Evolutionary conservation across 306 rosid species (phyloP).

Genomic region (Castanospermum australe): DNA sequence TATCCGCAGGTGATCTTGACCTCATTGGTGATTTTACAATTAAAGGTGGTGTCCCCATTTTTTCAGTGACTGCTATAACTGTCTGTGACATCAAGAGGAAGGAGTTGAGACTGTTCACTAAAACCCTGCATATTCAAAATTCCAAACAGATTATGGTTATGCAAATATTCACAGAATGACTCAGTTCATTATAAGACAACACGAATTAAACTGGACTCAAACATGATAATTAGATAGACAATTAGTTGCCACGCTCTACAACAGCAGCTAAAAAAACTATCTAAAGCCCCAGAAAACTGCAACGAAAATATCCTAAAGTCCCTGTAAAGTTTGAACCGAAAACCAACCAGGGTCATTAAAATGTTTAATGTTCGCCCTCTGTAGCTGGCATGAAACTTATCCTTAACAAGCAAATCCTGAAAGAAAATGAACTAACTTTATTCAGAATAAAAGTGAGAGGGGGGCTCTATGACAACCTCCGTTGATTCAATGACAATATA

Average conservation of each 20-base stretch:
- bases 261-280: neutral
- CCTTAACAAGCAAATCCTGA: conserved; percentile 72
- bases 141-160: neutral
- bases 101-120: conserved; percentile 61
- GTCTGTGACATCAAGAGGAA: conserved; percentile 69
- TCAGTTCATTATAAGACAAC: neutral
- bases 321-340: neutral
- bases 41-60: neutral
- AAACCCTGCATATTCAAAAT: conserved; percentile 41
- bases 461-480: conserved; percentile 57
- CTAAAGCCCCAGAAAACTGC: neutral
- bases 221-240: neutral
- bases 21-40: neutral
- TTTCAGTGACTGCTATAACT: conserved; percentile 52
- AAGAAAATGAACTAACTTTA: neutral
- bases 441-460: neutral
- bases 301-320: neutral
- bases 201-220: neutral
- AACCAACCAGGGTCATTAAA: conserved; percentile 58
- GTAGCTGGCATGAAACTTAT: conserved; percentile 70
- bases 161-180: neutral
- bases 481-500: conserved; percentile 71
- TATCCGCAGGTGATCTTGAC: neutral
- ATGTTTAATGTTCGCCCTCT: conserved; percentile 55
- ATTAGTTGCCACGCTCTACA: neutral